Percentiles rank a stretch among this genome's conserved stretches.
These are phyloP conservation scores for Schizothecium vesticola DNA, from an alignment of 495 filamentous ascomycete genomes.

Conservation along the genomic window DNA sequence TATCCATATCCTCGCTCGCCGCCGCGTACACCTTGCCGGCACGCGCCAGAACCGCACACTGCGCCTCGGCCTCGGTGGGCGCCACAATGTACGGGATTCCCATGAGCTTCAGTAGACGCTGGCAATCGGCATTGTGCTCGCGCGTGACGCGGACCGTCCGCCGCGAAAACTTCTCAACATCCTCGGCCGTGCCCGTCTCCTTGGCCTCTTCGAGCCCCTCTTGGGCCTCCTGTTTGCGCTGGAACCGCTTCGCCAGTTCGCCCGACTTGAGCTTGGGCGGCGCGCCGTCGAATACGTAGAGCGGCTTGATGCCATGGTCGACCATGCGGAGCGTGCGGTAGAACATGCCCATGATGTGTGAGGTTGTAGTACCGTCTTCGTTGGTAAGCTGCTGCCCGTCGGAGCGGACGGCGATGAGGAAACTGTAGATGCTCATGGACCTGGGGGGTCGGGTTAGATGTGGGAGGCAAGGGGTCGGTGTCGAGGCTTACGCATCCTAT, in stretches of 20 bases:
- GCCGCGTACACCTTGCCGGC: constrained; percentile 96
- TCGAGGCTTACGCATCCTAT: constrained; percentile 73
- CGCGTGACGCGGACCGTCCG: constrained; percentile 90
- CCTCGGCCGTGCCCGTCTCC: constrained; percentile 93
- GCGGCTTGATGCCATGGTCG: constrained; percentile 96
- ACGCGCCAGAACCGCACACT: constrained; percentile 84
- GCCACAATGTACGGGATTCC: constrained; percentile 93
- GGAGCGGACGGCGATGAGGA: constrained; percentile 93
- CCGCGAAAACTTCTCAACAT: constrained; percentile 95
- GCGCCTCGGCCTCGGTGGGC: constrained; percentile 94
- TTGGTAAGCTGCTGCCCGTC: constrained; percentile 93
- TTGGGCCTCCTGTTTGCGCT: constrained; percentile 81
- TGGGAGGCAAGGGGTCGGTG: background rate
- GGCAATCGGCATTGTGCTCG: constrained; percentile 94
- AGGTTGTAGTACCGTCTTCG: constrained; percentile 91
- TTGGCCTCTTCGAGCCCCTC: constrained; percentile 92
- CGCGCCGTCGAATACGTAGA: constrained; percentile 96
- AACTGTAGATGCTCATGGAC: constrained; percentile 98
- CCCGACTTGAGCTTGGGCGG: constrained; percentile 96
- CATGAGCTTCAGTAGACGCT: constrained; percentile 85
- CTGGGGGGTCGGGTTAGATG: constrained; percentile 36
- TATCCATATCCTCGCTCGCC: constrained; percentile 98
- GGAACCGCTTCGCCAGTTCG: constrained; percentile 88
- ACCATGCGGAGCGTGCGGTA: constrained; percentile 97
- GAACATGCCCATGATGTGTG: constrained; percentile 98